These are phyloP conservation scores for Juncus inflexus DNA, from an alignment of 176 grass and related monocot genomes.

Conservation along the genomic window DNA sequence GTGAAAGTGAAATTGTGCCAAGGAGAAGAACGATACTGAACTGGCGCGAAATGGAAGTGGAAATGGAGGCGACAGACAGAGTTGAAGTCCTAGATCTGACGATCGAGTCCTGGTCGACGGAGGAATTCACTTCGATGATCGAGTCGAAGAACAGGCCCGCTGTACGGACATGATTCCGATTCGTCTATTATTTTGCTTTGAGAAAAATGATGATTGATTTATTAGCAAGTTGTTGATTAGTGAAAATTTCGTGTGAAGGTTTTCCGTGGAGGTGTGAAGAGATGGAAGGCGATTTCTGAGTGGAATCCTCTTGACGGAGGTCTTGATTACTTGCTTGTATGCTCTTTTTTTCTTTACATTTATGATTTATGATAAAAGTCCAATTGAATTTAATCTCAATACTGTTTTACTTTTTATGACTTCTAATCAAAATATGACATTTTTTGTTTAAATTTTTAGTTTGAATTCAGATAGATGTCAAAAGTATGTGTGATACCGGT, in stretches of 20 bases:
- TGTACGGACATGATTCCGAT: slow-evolving; percentile 23
- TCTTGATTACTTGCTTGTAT: slow-evolving; percentile 83
- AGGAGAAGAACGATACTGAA: slow-evolving; percentile 26
- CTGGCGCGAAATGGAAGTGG: slow-evolving; percentile 26
- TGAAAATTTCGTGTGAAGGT: slow-evolving; percentile 33
- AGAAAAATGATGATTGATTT: background rate
- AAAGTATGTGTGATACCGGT: too few species aligned
- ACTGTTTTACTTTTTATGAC: too few species aligned
- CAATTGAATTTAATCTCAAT: too few species aligned
- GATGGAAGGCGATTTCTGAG: slow-evolving; percentile 39
- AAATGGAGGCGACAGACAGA: slow-evolving; percentile 15
- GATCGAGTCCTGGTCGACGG: slow-evolving; percentile 21
- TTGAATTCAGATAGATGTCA: too few species aligned
- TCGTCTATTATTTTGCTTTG: slow-evolving; percentile 2
- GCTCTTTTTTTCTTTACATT: background rate
- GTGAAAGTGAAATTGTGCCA: slow-evolving; percentile 4
- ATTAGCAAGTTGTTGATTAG: background rate
- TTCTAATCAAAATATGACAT: too few species aligned
- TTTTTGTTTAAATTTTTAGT: too few species aligned
- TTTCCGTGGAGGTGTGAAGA: slow-evolving; percentile 48
- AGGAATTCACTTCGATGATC: slow-evolving; percentile 32
- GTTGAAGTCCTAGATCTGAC: slow-evolving; percentile 31
- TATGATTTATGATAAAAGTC: too few species aligned
- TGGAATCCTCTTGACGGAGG: slow-evolving; percentile 82
- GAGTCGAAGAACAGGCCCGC: slow-evolving; percentile 55